These are phyloP conservation scores for Phialophora macrospora DNA, from an alignment of 2,329 filamentous ascomycete species.

Conservation along the genomic window DNA sequence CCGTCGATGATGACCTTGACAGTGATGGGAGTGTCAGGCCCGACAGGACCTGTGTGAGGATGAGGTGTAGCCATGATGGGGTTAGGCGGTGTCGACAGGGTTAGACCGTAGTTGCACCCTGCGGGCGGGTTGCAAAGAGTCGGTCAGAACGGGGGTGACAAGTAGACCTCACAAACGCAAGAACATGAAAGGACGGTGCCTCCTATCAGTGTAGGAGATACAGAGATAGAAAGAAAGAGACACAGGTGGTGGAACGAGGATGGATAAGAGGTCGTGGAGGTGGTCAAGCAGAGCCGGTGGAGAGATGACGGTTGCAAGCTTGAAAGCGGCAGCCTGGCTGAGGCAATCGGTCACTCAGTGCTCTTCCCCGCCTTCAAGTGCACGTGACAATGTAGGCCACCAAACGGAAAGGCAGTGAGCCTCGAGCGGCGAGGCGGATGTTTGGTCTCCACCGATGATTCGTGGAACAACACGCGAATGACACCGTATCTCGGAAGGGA, in stretches of 20 bases:
- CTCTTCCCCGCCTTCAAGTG: slow-evolving; percentile 3
- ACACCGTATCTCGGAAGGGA: background rate
- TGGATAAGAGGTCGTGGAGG: slow-evolving; percentile 16
- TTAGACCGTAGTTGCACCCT: slow-evolving; percentile 16
- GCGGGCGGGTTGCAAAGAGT: slow-evolving; percentile 20
- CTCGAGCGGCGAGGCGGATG: background rate
- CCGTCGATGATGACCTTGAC: slow-evolving; percentile 84
- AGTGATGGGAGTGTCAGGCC: slow-evolving; percentile 75
- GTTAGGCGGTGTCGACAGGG: slow-evolving; percentile 41
- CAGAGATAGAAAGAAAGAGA: slow-evolving; percentile 16
- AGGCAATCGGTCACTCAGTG: slow-evolving; percentile 18
- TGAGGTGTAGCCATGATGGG: slow-evolving; percentile 49
- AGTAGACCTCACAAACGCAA: slow-evolving; percentile 21
- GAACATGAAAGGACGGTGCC: slow-evolving; percentile 20
- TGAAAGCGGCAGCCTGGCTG: slow-evolving; percentile 22
- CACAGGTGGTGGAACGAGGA: slow-evolving; percentile 3
- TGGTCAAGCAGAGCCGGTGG: slow-evolving; percentile 15
- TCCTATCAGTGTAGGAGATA: slow-evolving; percentile 9
- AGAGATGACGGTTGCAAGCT: slow-evolving; percentile 29
- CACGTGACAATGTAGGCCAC: background rate
- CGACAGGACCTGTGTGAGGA: slow-evolving; percentile 55
- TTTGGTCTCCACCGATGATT: background rate
- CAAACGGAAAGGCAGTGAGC: background rate
- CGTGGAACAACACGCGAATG: background rate
- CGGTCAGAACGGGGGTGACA: slow-evolving; percentile 14